These are phyloP conservation scores for Aspergillus udagawae DNA, from an alignment of 2,329 filamentous ascomycete genomes.

Conservation along the genomic window DNA sequence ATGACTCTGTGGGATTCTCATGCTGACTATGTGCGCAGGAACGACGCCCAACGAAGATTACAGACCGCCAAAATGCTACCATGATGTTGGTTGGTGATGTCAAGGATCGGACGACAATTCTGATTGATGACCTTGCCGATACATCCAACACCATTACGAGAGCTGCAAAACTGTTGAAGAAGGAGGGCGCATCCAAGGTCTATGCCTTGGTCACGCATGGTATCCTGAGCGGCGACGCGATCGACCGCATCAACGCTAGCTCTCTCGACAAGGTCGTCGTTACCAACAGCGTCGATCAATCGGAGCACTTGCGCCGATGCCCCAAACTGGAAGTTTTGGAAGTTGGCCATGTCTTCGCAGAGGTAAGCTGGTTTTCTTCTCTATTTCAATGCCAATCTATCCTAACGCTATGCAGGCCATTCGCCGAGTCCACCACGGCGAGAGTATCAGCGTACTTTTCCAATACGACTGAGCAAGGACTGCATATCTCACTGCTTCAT, in stretches of 20 bases:
- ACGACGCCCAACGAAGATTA: constrained; percentile 82
- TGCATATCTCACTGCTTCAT: constrained; percentile 4
- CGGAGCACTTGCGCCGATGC: constrained; percentile 71
- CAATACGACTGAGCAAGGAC: constrained; percentile 61
- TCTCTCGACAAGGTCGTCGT: constrained; percentile 90
- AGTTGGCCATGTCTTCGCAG: constrained; percentile 82
- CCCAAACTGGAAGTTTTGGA: constrained; percentile 90
- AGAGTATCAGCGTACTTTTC: constrained; percentile 95
- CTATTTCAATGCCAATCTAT: constrained; percentile 13
- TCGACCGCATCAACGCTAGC: constrained; percentile 88
- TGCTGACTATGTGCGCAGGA: constrained; percentile 53
- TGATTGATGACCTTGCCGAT: constrained; percentile 92
- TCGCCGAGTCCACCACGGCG: constrained; percentile 91
- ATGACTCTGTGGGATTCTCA: constrained; percentile 17
- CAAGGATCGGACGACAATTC: constrained; percentile 72
- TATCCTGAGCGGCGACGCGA: constrained; percentile 90
- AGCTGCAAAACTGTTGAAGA: constrained; percentile 94
- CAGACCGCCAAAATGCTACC: constrained; percentile 72
- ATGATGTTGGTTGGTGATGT: constrained; percentile 96
- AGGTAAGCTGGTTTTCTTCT: constrained; percentile 50
- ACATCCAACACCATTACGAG: constrained; percentile 96
- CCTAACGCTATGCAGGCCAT: constrained; percentile 60
- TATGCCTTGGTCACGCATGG: constrained; percentile 93
- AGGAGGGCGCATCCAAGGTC: constrained; percentile 81
- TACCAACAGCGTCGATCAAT: constrained; percentile 90